Evolutionary conservation across 1,284 basidiomycete genomes (phyloP), one percentile per base, ranked within the genome.

Genomic region (Ganoderma multipileum): DNA sequence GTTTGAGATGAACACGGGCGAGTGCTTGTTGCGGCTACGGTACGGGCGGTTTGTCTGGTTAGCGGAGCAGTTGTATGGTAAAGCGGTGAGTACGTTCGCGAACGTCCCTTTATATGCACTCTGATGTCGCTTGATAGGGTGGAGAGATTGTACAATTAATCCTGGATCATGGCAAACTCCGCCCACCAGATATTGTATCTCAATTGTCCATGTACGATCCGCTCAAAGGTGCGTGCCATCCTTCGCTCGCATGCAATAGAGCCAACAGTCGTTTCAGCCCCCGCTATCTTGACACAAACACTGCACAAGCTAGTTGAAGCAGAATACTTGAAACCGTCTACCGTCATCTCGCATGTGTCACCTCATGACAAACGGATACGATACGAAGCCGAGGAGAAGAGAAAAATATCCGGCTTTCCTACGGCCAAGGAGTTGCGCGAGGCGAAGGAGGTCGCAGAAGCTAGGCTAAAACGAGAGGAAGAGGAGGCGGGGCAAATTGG

Each of bases 111-210:
- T 23, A 2, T 36, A 20, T 6, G 28, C 6, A 4, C 28, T 12
- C 54, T 33, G 3, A 52, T 54, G 8, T 36, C 36, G 1, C 1
- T 36, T 11, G 39, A 70, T 14, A 96, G 94, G 93, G 87, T 6
- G 87, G 89, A 58, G 88, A 92, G 66, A 88, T 97, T 68, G 83
- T 97, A 20, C 89, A 91, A 72, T 81, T 90, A 38, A 83, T 98
- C 47, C 82, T 97, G 64, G 88, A 95, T 75, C 92, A 95, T 76
- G 96, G 96, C 54, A 97, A 97, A 79, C 86, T 98, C 73, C 88
- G 89, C 63, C 86, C 91, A 9, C 89, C 88, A 74, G 91, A 95
- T 69, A 88, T 96, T 60, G 78, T 95, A 36, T 81, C 84, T 16
- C 78, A 83, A 41, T 77, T 95, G 23, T 83, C 85, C 12, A 78